Evolutionary conservation across 108 stramenopile species (phyloP).

Genomic region (Epipyxis sp.): DNA sequence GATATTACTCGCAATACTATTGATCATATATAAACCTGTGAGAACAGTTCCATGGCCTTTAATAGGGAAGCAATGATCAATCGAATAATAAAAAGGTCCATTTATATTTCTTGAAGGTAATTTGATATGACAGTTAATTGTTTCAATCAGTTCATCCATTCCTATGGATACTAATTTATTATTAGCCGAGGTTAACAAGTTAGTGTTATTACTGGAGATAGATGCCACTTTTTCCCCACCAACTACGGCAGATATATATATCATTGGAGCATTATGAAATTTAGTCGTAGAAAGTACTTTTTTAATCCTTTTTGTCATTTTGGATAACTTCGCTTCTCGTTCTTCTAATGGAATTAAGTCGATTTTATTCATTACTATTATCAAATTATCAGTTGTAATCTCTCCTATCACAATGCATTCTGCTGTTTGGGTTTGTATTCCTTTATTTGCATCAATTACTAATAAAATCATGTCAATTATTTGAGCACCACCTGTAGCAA

Average conservation of each 20-base stretch:
- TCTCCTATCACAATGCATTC: constrained; percentile 97
- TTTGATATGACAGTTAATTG: neutral
- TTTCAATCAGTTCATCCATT: constrained; percentile 10
- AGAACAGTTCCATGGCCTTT: constrained; percentile 95
- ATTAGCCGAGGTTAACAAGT: neutral
- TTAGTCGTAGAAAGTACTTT: constrained; percentile 60
- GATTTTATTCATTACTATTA: constrained; percentile 86
- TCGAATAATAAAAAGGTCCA: constrained; percentile 60
- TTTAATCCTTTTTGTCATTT: constrained; percentile 63
- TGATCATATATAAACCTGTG: constrained; percentile 77
- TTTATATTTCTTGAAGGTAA: constrained; percentile 35
- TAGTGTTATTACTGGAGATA: constrained; percentile 32
- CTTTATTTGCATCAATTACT: constrained; percentile 93
- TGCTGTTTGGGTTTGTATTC: constrained; percentile 96
- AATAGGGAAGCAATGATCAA: constrained; percentile 93
- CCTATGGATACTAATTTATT: neutral
- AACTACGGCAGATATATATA: constrained; percentile 76
- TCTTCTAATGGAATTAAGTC: constrained; percentile 75
- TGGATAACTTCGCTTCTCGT: constrained; percentile 56
- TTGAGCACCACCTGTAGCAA: neutral
- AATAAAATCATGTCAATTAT: constrained; percentile 75
- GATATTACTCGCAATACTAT: constrained; percentile 75
- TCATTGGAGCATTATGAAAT: constrained; percentile 70
- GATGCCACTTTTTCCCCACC: constrained; percentile 89
- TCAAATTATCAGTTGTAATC: constrained; percentile 75